Conservation (phyloP, 345 rosid genomes). For the Salix viminalis region DNA sequence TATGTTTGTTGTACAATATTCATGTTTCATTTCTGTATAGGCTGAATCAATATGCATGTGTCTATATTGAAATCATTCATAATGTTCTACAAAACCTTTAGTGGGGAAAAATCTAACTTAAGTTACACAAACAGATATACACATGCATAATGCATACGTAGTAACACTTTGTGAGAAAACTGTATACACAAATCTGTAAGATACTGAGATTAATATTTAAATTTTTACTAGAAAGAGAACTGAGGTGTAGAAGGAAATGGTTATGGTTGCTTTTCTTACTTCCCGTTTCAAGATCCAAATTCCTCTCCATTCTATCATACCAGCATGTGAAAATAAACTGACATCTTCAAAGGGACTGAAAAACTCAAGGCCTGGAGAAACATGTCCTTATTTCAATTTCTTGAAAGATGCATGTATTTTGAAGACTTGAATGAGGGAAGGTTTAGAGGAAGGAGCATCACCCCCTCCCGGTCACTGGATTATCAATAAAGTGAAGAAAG, state of each 20-base stretch:
- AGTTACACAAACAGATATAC: not conserved
- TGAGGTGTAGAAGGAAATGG: not conserved
- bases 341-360: not conserved
- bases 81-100: not conserved
- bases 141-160: not conserved
- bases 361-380: not conserved
- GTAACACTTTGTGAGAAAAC: not conserved
- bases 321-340: not conserved
- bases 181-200: not conserved
- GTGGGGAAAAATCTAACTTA: not conserved
- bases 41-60: not conserved
- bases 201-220: not conserved
- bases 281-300: not conserved
- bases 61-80: not conserved
- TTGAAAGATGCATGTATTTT: too few species aligned
- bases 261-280: not conserved
- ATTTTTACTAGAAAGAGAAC: not conserved
- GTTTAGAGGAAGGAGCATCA: too few species aligned
- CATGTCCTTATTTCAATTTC: not conserved
- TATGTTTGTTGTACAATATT: conserved; percentile 25
- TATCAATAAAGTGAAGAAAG: not conserved
- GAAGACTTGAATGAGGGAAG: too few species aligned
- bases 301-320: not conserved
- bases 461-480: not conserved
- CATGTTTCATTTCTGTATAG: not conserved